phyloP scores from a whole-genome alignment of 108 stramenopile genomes.

The Nannochloropsis gaditana region DNA sequence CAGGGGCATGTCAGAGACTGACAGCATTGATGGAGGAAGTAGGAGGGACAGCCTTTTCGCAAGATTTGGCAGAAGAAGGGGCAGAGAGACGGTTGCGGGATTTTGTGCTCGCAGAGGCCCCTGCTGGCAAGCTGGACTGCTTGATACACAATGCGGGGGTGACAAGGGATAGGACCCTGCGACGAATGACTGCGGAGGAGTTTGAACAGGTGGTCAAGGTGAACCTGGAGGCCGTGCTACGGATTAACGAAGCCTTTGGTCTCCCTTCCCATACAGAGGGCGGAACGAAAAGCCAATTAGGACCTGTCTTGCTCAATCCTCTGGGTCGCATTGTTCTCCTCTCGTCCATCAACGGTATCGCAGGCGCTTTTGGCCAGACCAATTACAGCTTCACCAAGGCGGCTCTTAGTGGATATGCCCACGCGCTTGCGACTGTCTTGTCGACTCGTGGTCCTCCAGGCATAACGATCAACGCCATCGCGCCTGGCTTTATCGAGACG shows the following conservation, averaged over 20 bases:
- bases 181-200: conserved; percentile 12
- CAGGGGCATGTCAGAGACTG: not conserved
- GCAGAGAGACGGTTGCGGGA: not conserved
- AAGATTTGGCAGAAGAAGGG: not conserved
- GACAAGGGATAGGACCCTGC: conserved; percentile 26
- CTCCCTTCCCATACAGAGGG: not conserved
- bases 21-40: not conserved
- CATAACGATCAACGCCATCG: conserved; percentile 26
- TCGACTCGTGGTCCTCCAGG: not conserved
- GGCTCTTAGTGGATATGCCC: conserved; percentile 20
- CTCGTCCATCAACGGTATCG: conserved; percentile 27
- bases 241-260: conserved; percentile 22
- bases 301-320: not conserved
- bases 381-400: conserved; percentile 29
- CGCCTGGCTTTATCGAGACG: conserved; percentile 37
- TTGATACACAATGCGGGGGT: conserved; percentile 31
- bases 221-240: conserved; percentile 26
- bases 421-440: not conserved
- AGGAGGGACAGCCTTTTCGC: not conserved
- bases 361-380: conserved; percentile 31
- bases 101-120: not conserved
- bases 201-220: conserved; percentile 7
- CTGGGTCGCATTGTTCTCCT: conserved; percentile 19
- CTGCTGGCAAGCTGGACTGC: conserved; percentile 24
- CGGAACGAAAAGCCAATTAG: not conserved